Percentiles rank a stretch among this genome's conserved stretches.
phyloP scores from a whole-genome alignment of 148 eudicot genomes.

The Amaranthus palmeri region DNA sequence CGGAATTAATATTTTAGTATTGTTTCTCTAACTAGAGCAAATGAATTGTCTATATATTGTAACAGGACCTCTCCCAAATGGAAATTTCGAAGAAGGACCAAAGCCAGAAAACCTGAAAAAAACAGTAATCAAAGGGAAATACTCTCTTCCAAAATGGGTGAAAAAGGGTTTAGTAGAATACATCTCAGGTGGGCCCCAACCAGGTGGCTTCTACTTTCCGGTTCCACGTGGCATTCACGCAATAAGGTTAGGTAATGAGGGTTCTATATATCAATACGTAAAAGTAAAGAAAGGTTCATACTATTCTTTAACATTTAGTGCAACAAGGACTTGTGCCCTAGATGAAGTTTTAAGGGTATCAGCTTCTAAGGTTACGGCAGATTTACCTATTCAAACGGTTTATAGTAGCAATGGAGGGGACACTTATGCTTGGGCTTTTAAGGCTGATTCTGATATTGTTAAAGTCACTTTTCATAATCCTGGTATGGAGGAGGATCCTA shows the following conservation, averaged over 20 bases:
- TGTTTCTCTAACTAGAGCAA: too few species aligned
- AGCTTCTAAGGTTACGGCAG: conserved; percentile 28
- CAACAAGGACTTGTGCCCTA: conserved; percentile 84
- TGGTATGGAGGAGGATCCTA: conserved; percentile 64
- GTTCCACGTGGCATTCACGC: conserved; percentile 66
- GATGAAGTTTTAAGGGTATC: conserved; percentile 69
- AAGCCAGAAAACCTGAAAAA: conserved; percentile 44
- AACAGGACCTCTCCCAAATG: conserved; percentile 51
- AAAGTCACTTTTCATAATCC: conserved; percentile 61
- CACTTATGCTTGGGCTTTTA: conserved; percentile 69
- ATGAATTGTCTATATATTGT: too few species aligned
- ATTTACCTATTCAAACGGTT: conserved; percentile 69
- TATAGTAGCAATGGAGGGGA: conserved; percentile 73
- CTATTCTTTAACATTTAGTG: conserved; percentile 64
- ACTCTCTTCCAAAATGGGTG: conserved; percentile 77
- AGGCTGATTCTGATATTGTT: conserved; percentile 32
- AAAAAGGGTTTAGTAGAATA: conserved; percentile 71
- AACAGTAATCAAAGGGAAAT: conserved; percentile 48
- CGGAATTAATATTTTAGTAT: too few species aligned
- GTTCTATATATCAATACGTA: conserved; percentile 51
- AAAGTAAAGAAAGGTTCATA: conserved; percentile 36
- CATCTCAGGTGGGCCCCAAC: conserved; percentile 75
- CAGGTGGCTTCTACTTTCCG: conserved; percentile 60
- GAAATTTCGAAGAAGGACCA: conserved; percentile 70
- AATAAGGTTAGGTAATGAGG: conserved; percentile 61